Conservation (phyloP, 176 grass and related monocot genomes). For the Zoysia japonica region DNA sequence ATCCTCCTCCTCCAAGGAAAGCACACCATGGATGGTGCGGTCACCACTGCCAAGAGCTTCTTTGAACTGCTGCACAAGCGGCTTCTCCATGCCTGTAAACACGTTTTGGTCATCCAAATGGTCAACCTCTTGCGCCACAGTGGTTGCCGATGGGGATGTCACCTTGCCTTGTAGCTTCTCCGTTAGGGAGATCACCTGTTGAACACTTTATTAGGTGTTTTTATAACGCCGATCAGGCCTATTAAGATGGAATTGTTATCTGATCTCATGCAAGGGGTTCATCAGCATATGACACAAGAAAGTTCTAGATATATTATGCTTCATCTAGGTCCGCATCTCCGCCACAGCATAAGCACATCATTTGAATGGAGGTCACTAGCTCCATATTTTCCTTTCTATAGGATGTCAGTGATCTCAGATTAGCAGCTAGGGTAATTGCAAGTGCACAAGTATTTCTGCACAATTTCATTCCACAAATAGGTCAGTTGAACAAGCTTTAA, state of each 20-base stretch:
- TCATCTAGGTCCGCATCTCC: neutral
- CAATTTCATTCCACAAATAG: neutral
- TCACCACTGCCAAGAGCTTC: slow-evolving; percentile 49
- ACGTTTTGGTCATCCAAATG: slow-evolving; percentile 43
- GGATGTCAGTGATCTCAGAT: neutral
- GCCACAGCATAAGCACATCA: neutral
- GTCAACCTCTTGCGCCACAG: slow-evolving; percentile 21
- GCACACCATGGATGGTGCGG: slow-evolving; percentile 17
- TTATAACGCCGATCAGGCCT: neutral
- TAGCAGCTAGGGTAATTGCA: neutral
- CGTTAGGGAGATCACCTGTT: slow-evolving; percentile 64
- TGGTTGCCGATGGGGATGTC: neutral
- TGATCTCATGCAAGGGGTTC: slow-evolving; percentile 15
- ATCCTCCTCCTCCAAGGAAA: slow-evolving; percentile 60
- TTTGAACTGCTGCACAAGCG: slow-evolving; percentile 10
- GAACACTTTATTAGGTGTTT: neutral
- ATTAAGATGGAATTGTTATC: neutral
- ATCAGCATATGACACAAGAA: slow-evolving; percentile 27
- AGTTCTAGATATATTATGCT: neutral
- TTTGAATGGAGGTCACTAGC: neutral
- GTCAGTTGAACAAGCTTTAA: neutral
- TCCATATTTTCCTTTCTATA: neutral
- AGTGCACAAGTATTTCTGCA: neutral
- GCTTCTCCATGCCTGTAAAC: slow-evolving; percentile 3
- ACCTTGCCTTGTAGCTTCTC: slow-evolving; percentile 71